phyloP scores from a whole-genome alignment of 1,284 basidiomycete genomes.

The Melampsora americana region DNA sequence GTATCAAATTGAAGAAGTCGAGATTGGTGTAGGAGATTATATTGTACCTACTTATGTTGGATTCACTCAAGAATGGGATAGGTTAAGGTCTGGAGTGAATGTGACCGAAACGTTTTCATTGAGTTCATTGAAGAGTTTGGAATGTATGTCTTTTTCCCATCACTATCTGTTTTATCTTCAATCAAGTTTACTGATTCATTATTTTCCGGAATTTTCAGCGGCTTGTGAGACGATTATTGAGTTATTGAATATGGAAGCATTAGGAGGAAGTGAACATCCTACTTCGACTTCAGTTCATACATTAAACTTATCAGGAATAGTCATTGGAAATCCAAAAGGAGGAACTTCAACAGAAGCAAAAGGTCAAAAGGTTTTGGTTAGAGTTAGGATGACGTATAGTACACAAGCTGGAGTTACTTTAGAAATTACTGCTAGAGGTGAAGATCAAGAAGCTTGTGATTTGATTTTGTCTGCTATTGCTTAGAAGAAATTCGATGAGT shows the following conservation, averaged over 20 bases:
- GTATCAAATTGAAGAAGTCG: constrained; percentile 94
- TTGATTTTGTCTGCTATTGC: constrained; percentile 83
- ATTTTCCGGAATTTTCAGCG: constrained; percentile 58
- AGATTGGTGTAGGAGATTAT: constrained; percentile 91
- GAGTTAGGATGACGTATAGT: constrained; percentile 92
- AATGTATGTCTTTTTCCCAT: constrained; percentile 63
- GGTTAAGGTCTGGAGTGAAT: constrained; percentile 69
- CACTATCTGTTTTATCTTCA: constrained; percentile 45
- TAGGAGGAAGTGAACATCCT: constrained; percentile 81
- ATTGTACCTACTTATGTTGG: constrained; percentile 87
- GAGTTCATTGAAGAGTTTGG: constrained; percentile 85
- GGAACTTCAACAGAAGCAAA: constrained; percentile 60
- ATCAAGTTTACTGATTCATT: constrained; percentile 45
- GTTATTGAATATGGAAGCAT: constrained; percentile 91
- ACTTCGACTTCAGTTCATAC: constrained; percentile 85
- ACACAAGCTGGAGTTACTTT: constrained; percentile 86
- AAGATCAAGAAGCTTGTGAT: constrained; percentile 77
- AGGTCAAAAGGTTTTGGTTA: constrained; percentile 85
- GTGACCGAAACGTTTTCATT: constrained; percentile 92
- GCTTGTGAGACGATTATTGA: constrained; percentile 90
- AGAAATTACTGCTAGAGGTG: constrained; percentile 87
- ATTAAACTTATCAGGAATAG: constrained; percentile 82
- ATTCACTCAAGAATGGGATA: constrained; percentile 92
- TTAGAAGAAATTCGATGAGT: no score
- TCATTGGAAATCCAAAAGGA: constrained; percentile 56